A percentile compares a stretch with the other conserved stretches of the same genome.
phyloP scores from a whole-genome alignment of 495 filamentous ascomycete genomes.

The Neurospora intermedia region DNA sequence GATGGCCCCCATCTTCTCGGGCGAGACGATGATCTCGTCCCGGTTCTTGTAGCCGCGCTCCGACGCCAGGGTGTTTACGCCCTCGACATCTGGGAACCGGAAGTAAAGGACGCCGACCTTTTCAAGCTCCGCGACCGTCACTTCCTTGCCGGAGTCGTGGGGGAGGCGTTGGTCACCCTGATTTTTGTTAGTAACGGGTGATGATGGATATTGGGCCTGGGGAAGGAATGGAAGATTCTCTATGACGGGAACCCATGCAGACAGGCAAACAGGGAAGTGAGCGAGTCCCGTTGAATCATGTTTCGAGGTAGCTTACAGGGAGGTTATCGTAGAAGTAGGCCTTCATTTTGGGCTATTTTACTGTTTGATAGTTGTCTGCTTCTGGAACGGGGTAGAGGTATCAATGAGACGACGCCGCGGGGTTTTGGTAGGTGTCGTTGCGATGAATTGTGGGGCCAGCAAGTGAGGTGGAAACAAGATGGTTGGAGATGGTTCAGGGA shows the following conservation, averaged over 20 bases:
- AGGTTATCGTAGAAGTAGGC: conserved; percentile 77
- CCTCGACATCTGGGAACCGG: conserved; percentile 48
- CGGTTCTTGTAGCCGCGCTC: conserved; percentile 87
- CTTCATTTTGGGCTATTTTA: conserved; percentile 45
- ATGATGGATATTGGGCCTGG: too few relatives aligned
- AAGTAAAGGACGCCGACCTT: conserved; percentile 71
- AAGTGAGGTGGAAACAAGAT: background rate
- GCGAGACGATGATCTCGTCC: conserved; percentile 85
- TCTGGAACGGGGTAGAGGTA: background rate
- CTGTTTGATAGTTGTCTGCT: background rate
- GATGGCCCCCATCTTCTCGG: conserved; percentile 68
- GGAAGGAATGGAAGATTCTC: background rate
- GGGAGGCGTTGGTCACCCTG: conserved; percentile 87
- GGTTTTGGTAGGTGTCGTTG: background rate
- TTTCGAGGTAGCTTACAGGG: conserved; percentile 42
- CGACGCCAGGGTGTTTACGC: conserved; percentile 60
- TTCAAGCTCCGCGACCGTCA: conserved; percentile 51
- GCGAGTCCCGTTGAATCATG: background rate
- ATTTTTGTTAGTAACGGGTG: conserved; percentile 18
- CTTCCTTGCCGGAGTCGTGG: conserved; percentile 68
- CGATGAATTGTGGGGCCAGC: background rate
- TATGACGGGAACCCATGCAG: conserved; percentile 7
- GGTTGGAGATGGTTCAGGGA: background rate
- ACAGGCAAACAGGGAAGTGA: background rate
- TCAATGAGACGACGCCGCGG: background rate